Base-by-base conservation (phyloP, 148 eudicot species). In the Rhododendron vialii region DNA sequence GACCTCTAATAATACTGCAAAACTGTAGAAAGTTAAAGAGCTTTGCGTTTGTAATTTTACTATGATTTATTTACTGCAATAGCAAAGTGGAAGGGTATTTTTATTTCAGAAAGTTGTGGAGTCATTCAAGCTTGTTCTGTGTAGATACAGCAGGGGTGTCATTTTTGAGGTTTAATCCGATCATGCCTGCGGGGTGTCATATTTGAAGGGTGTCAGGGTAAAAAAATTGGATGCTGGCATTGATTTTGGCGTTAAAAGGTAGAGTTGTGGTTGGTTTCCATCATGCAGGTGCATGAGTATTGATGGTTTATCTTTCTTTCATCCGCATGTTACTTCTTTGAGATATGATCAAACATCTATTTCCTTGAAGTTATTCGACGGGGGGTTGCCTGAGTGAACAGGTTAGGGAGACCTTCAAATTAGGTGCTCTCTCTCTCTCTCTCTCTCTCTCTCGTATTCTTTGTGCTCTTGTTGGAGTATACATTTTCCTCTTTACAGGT, bases 261-360 rank as follows among this genome's bases (percentile, higher is more conserved):
- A 9, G 85, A 85, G 85, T 83, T 84, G 82, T 61, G 57, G 85
- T 65, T 36, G 75, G 43, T 73, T 75, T 86, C 53, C 47, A 14
- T 76, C 30, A 47, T 85, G 87, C 85, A 81, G 82, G 81, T 87
- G 73, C 87, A 84, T 43, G 78, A 77, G 28, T 65, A 83, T 75
- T 61, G 74, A 61, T 83, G 82, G 61, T 75, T 35, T 74, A 53
- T 71, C 69, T 53, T 22, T 84, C 45, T 57, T 75, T n/a, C 12
- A 17, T 33, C 71, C 53, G n/a, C 48, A 71, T 82, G 71, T 86
- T 79, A 14, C 59, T 67, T 84, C 22, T 74, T 84, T 84, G 80
- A 47, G 81, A 82, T 53, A 14, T 82, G 82, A 55, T 5, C 50
- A 55, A 48, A 71, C 45, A 82, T 57, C 15, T 33, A 82, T 73